Percentiles rank a stretch among this genome's conserved stretches.
phyloP scores from a whole-genome alignment of 1,139 yeast genomes.

The Geotrichum fermentans region DNA sequence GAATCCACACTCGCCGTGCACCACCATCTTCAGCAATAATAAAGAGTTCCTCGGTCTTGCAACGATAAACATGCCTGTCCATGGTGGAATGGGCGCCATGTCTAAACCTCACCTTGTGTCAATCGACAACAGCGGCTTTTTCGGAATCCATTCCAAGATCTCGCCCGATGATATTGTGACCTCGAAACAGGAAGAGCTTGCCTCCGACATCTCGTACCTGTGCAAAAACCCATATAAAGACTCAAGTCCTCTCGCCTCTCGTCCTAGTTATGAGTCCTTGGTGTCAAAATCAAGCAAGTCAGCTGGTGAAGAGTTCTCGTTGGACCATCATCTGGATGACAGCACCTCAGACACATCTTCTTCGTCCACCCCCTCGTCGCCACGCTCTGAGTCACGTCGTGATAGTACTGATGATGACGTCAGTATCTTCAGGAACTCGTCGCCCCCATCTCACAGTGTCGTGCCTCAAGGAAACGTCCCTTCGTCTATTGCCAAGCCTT shows the following conservation, averaged over 20 bases:
- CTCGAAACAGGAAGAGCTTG: neutral
- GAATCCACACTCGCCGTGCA: constrained; percentile 24
- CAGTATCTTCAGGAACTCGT: neutral
- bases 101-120: constrained; percentile 24
- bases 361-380: neutral
- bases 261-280: constrained; percentile 11
- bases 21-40: constrained; percentile 32
- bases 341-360: neutral
- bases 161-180: neutral
- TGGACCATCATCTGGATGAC: neutral
- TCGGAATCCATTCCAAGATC: constrained; percentile 30
- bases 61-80: constrained; percentile 18
- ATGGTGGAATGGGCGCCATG: neutral
- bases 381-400: neutral
- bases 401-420: neutral
- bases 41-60: constrained; percentile 32
- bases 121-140: constrained; percentile 31
- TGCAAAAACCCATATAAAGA: neutral
- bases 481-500: neutral
- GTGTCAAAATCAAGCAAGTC: constrained; percentile 12
- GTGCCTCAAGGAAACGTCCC: neutral
- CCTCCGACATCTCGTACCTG: neutral
- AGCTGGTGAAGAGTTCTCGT: neutral
- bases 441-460: neutral
- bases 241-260: neutral